Evolutionary conservation across 371 early-diverging fungal species (phyloP).

Genomic region (Coemansia sp.): DNA sequence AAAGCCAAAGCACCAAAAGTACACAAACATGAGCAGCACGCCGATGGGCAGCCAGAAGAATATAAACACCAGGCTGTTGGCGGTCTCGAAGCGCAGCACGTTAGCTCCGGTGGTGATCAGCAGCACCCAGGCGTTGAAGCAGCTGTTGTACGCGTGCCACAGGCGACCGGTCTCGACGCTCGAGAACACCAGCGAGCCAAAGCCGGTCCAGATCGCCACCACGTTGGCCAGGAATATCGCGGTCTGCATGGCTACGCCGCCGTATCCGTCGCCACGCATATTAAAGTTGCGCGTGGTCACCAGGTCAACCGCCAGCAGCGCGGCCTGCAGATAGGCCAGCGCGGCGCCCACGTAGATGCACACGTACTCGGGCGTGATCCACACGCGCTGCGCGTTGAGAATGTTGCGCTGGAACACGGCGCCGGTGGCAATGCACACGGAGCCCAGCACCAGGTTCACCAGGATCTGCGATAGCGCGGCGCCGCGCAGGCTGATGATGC

Average conservation of each 20-base stretch:
- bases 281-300: constrained; percentile 41
- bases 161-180: constrained; percentile 22
- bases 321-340: constrained; percentile 37
- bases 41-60: constrained; percentile 51
- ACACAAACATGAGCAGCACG: constrained; percentile 46
- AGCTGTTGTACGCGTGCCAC: constrained; percentile 50
- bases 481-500: constrained; percentile 20
- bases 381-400: constrained; percentile 22
- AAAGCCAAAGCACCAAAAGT: constrained; percentile 39
- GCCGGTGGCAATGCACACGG: constrained; percentile 34
- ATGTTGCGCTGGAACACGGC: constrained; percentile 45
- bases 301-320: constrained; percentile 28
- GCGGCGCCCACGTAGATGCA: constrained; percentile 43
- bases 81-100: constrained; percentile 22
- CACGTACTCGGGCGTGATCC: constrained; percentile 46
- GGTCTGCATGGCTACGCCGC: constrained; percentile 38
- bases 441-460: constrained; percentile 38
- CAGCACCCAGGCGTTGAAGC: constrained; percentile 41
- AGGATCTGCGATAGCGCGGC: constrained; percentile 27
- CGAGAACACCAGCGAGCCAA: constrained; percentile 42
- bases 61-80: constrained; percentile 43
- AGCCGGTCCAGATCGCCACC: constrained; percentile 50
- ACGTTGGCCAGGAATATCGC: constrained; percentile 42
- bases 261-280: constrained; percentile 39
- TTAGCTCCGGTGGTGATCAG: constrained; percentile 44